Conservation (phyloP, 331 rosid species). For the Prunus yedoensis region DNA sequence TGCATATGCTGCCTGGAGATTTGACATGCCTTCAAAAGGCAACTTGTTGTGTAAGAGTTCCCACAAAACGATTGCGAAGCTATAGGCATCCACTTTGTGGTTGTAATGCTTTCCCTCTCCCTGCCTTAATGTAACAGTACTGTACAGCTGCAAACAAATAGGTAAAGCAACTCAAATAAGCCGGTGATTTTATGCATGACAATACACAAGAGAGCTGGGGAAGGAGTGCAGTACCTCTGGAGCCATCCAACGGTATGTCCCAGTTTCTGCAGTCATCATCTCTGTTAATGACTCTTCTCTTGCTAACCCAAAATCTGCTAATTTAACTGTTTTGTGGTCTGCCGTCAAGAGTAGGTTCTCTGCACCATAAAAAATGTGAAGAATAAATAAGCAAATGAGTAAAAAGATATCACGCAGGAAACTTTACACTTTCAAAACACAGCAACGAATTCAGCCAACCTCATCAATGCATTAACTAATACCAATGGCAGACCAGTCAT, state of each 20-base stretch:
- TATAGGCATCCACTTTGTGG: slow-evolving; percentile 87
- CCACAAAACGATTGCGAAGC: slow-evolving; percentile 91
- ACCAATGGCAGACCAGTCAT: too few species aligned
- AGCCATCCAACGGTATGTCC: slow-evolving; percentile 99
- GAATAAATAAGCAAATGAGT: slow-evolving; percentile 7
- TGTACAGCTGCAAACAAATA: slow-evolving; percentile 58
- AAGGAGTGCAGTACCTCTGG: slow-evolving; percentile 64
- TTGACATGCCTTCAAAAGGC: slow-evolving; percentile 97
- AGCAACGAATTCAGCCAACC: too few species aligned
- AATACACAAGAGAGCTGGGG: slow-evolving; percentile 3
- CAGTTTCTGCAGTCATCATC: slow-evolving; percentile 98
- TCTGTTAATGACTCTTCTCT: slow-evolving; percentile 92
- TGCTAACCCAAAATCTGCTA: slow-evolving; percentile 95
- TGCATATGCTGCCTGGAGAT: slow-evolving; percentile 91
- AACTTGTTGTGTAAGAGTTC: slow-evolving; percentile 84
- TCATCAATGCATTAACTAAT: too few species aligned
- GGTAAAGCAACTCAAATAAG: slow-evolving; percentile 23
- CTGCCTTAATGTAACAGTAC: slow-evolving; percentile 86
- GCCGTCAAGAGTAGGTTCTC: slow-evolving; percentile 83
- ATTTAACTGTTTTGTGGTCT: slow-evolving; percentile 74
- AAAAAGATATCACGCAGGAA: not conserved
- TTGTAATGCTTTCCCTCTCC: slow-evolving; percentile 95
- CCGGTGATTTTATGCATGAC: not conserved
- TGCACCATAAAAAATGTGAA: slow-evolving; percentile 35
- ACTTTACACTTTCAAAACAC: too few species aligned